Conservation (phyloP, 1,139 yeast genomes). For the Yamadazyma dushanensis region DNA sequence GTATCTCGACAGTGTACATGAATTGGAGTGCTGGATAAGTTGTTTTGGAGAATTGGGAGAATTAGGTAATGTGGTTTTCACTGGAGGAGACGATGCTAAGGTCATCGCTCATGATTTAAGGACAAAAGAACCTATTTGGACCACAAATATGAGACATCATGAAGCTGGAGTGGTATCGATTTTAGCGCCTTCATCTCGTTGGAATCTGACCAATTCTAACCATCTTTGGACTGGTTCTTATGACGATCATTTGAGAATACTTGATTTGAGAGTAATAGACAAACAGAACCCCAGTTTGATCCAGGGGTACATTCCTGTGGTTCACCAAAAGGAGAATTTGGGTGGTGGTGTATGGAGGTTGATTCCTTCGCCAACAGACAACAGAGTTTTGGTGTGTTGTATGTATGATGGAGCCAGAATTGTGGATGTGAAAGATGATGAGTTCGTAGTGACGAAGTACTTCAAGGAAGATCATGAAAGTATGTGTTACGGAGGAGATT, state of each 20-base stretch:
- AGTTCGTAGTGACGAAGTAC: slow-evolving; percentile 45
- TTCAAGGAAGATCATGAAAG: slow-evolving; percentile 78
- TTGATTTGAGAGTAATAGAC: slow-evolving; percentile 68
- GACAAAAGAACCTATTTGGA: slow-evolving; percentile 48
- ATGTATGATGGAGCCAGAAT: slow-evolving; percentile 95
- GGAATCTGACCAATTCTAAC: slow-evolving; percentile 47
- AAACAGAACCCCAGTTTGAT: slow-evolving; percentile 35
- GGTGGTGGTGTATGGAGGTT: slow-evolving; percentile 98
- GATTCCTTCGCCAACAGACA: slow-evolving; percentile 57
- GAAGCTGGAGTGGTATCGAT: slow-evolving; percentile 89
- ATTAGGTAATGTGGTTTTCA: slow-evolving; percentile 58
- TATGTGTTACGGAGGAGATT: slow-evolving; percentile 95
- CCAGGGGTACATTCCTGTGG: slow-evolving; percentile 50
- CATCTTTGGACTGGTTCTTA: slow-evolving; percentile 87
- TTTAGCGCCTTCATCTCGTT: slow-evolving; percentile 43
- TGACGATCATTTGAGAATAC: slow-evolving; percentile 71
- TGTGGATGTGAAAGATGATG: slow-evolving; percentile 34
- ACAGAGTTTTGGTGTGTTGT: slow-evolving; percentile 72
- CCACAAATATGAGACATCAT: slow-evolving; percentile 58
- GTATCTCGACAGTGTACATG: slow-evolving; percentile 42
- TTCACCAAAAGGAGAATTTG: slow-evolving; percentile 45
- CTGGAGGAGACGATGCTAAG: slow-evolving; percentile 90
- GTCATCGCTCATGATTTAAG: slow-evolving; percentile 77
- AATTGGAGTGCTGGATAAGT: slow-evolving; percentile 89
- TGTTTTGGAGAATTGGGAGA: slow-evolving; percentile 63